Base-by-base conservation (phyloP, 2,329 filamentous ascomycete species). In the Mariannaea sp. region DNA sequence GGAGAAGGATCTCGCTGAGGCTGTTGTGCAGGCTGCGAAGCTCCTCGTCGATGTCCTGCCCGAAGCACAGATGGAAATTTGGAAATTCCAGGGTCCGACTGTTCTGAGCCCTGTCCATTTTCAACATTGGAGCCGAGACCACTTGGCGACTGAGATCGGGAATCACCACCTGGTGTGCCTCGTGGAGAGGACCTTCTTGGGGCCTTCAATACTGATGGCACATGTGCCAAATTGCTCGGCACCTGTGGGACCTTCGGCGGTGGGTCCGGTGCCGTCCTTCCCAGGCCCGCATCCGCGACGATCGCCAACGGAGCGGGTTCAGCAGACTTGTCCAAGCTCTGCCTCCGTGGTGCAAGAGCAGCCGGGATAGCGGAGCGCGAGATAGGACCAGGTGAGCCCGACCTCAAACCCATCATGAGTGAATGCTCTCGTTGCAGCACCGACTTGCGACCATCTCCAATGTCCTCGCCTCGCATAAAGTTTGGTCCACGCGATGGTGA, bases 341-440 rank as follows among this genome's bases (percentile, higher is more conserved):
- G 53, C n/a, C 63, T 64, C 1, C 59, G 62, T 1, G 62, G 66
- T n/a, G 62, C 60, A 1, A 69, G 56, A 1, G 59, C 56, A 35
- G 55, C 49, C 13, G 66, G 65, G 10, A 61, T 57, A n/a, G 56
- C 53, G 12, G 55, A 42, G 5, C 53, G 57, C 2, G 59, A 50
- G 4, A 69, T 54, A 26, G 60, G 52, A 12, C 60, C 49, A 4
- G 60, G 57, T 5, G 29, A 42, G 30, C 53, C 49, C 7, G 62
- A 52, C 14, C 61, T 65, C 8, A 48, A 9, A 7, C 61, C 64
- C 36, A 61, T 55, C 53, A 65, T 61, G 13, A 70, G 44, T 0
- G 64, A 64, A 1, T 48, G 61, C 2, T 66, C 64, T 4, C 65
- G 66, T 12, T 68, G 64, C 22, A 71, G 49, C 8, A 20, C 20